Percentiles rank a stretch among this genome's conserved stretches.
phyloP scores from a whole-genome alignment of 2,329 filamentous ascomycete genomes.

The Byssoonygena ceratinophila region DNA sequence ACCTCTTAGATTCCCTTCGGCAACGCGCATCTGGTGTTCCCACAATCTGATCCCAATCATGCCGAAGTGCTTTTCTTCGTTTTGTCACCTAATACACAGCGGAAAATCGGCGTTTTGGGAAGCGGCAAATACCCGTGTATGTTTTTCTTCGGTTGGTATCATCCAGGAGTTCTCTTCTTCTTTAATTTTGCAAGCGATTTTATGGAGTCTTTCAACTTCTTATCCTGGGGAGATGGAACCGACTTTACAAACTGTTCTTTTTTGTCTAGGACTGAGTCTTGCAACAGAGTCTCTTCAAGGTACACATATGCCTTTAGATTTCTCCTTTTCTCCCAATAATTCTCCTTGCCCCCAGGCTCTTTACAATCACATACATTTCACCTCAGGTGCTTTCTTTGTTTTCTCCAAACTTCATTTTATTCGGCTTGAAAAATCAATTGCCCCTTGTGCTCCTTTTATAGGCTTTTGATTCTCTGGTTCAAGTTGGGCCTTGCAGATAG shows the following conservation, averaged over 20 bases:
- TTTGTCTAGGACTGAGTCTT: slow-evolving; percentile 4
- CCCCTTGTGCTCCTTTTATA: background rate
- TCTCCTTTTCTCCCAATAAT: slow-evolving; percentile 1
- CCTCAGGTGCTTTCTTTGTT: background rate
- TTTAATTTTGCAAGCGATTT: background rate
- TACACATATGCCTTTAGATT: slow-evolving; percentile 2
- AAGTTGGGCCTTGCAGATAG: background rate
- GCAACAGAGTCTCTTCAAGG: background rate
- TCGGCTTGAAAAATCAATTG: background rate
- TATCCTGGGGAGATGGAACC: background rate
- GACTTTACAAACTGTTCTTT: background rate
- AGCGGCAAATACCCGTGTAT: slow-evolving; percentile 12
- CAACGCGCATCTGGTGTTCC: slow-evolving; percentile 29
- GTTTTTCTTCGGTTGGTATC: slow-evolving; percentile 1
- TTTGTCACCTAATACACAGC: slow-evolving; percentile 10
- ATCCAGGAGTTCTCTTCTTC: background rate
- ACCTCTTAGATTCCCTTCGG: slow-evolving; percentile 35
- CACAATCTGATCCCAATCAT: slow-evolving; percentile 22
- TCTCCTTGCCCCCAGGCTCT: background rate
- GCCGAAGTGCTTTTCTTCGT: background rate
- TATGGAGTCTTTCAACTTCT: slow-evolving; percentile 1
- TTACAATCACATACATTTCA: background rate
- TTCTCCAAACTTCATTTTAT: background rate
- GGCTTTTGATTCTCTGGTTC: background rate
- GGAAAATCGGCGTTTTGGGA: slow-evolving; percentile 10